A percentile compares a stretch with the other conserved stretches of the same genome.
Conservation (phyloP, 148 eudicot species). For the Cornus kousa region DNA sequence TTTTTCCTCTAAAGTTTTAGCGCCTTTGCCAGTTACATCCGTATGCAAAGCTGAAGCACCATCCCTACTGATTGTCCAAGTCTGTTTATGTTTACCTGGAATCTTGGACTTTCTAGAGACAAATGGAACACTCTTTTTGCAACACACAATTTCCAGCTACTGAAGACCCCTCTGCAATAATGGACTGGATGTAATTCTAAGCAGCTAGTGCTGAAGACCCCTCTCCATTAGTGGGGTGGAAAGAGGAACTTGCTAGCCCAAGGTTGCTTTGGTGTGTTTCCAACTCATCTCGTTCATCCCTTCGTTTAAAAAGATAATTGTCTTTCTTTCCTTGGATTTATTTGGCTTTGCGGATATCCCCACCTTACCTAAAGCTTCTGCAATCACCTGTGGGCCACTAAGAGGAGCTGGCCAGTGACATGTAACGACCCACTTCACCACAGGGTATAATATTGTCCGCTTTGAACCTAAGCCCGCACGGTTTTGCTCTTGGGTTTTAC, state of each 20-base stretch:
- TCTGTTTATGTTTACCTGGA: constrained; percentile 10
- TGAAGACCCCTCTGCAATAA: no score
- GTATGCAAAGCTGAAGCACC: constrained; percentile 18
- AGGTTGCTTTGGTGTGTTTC: constrained; percentile 23
- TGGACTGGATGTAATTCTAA: no score
- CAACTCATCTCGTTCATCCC: constrained; percentile 50
- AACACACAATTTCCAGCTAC: constrained; percentile 40
- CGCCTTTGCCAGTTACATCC: constrained; percentile 19
- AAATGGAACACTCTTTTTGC: constrained; percentile 45
- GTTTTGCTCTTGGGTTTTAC: no score
- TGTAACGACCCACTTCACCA: no score
- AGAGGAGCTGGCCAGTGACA: constrained; percentile 59
- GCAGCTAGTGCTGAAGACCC: constrained; percentile 15
- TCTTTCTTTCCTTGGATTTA: constrained; percentile 57
- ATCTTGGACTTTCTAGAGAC: constrained; percentile 16
- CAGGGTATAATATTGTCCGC: no score
- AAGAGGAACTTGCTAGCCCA: constrained; percentile 30
- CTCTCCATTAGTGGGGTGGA: constrained; percentile 38
- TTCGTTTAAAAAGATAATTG: constrained; percentile 67
- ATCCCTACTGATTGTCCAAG: constrained; percentile 9
- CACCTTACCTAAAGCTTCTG: constrained; percentile 66
- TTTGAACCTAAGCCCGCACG: no score
- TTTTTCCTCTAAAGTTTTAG: constrained; percentile 20
- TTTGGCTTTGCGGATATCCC: constrained; percentile 45
- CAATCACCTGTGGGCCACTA: constrained; percentile 75